phyloP scores from a whole-genome alignment of 1,139 yeast genomes.

The Arxiozyma bovina region DNA sequence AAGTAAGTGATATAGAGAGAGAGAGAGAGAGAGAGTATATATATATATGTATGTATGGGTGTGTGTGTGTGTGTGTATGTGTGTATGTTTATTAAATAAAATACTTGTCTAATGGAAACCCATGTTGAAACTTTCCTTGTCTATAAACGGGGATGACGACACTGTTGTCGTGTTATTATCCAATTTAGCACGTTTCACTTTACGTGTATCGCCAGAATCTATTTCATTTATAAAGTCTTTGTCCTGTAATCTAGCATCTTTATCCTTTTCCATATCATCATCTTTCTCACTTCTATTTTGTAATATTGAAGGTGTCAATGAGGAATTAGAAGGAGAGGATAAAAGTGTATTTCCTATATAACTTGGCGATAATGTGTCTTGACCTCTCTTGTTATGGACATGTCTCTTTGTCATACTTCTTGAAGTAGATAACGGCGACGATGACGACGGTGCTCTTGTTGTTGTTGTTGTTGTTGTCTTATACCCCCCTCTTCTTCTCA shows the following conservation, averaged over 20 bases:
- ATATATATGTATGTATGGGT: too few relatives aligned
- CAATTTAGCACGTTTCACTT: slow-evolving; percentile 27
- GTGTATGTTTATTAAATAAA: too few relatives aligned
- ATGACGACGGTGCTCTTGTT: neutral
- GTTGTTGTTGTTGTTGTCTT: neutral
- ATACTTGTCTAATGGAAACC: neutral
- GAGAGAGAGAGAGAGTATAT: too few relatives aligned
- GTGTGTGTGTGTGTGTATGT: too few relatives aligned
- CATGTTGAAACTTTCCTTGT: slow-evolving; percentile 7
- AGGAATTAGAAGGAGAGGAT: slow-evolving; percentile 11
- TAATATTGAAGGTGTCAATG: slow-evolving; percentile 11
- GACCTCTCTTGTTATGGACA: neutral
- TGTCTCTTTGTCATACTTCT: neutral
- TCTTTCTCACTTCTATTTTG: neutral
- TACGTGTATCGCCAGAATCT: slow-evolving; percentile 11
- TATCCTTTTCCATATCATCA: neutral
- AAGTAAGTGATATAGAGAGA: too few relatives aligned
- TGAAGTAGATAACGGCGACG: neutral
- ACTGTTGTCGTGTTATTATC: slow-evolving; percentile 22
- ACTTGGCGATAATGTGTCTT: neutral
- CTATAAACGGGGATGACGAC: slow-evolving; percentile 1
- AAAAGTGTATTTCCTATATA: neutral
- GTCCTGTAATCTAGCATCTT: neutral
- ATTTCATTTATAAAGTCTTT: too few relatives aligned
- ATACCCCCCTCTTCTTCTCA: slow-evolving; percentile 7